These are phyloP conservation scores for Ramalina peruviana DNA, from an alignment of 495 filamentous ascomycete genomes.

Conservation along the genomic window DNA sequence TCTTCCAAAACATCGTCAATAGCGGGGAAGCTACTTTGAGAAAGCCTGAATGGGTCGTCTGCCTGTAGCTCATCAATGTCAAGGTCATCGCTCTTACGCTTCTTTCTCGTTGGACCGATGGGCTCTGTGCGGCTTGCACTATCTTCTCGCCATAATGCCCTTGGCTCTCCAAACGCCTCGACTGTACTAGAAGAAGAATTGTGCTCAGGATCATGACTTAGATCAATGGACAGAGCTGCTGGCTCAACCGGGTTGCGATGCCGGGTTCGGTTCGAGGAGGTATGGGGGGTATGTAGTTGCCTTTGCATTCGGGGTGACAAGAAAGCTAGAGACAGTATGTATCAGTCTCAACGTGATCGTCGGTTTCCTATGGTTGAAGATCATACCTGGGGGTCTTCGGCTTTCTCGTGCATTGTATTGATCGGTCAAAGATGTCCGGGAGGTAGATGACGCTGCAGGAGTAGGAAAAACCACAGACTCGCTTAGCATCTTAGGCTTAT, in stretches of 20 bases:
- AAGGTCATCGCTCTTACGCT: slow-evolving; percentile 62
- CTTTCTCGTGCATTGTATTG: slow-evolving; percentile 17
- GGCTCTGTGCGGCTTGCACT: slow-evolving; percentile 31
- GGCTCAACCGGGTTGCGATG: slow-evolving; percentile 12
- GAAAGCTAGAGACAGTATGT: too few relatives aligned
- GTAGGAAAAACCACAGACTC: slow-evolving; percentile 14
- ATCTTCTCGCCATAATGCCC: slow-evolving; percentile 46
- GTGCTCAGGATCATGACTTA: slow-evolving; percentile 17
- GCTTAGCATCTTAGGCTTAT: slow-evolving; percentile 35
- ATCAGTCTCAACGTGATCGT: background rate
- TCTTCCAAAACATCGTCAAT: slow-evolving; percentile 21
- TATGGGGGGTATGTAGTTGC: slow-evolving; percentile 9
- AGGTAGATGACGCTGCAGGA: slow-evolving; percentile 5
- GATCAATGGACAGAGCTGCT: slow-evolving; percentile 6
- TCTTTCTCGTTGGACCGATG: slow-evolving; percentile 41
- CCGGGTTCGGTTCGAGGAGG: slow-evolving; percentile 14
- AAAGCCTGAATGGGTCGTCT: slow-evolving; percentile 6
- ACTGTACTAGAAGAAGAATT: slow-evolving; percentile 28
- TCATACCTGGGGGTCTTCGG: slow-evolving; percentile 19
- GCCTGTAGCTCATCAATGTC: slow-evolving; percentile 27
- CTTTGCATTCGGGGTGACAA: background rate
- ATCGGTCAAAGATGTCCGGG: slow-evolving; percentile 17
- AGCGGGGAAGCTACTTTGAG: slow-evolving; percentile 17
- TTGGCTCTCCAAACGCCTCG: slow-evolving; percentile 38
- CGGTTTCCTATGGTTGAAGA: background rate